Conservation (phyloP, 306 rosid genomes). For the Quercus ilex region DNA sequence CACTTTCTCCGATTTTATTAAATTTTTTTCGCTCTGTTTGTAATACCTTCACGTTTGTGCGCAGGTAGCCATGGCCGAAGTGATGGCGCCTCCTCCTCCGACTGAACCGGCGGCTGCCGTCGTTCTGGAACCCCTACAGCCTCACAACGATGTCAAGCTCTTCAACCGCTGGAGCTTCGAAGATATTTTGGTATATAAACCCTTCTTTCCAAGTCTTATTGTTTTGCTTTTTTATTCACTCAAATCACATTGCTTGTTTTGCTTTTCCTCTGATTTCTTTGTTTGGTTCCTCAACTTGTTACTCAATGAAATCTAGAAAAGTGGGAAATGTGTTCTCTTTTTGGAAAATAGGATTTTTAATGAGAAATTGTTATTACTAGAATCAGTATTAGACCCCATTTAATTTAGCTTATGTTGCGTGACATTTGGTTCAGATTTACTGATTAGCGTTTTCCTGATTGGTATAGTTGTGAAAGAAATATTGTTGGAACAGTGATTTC, state of each 20-base stretch:
- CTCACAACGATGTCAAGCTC: slow-evolving; percentile 54
- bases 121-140: slow-evolving; percentile 29
- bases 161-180: slow-evolving; percentile 75
- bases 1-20: background rate
- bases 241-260: no score
- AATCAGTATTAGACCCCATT: background rate
- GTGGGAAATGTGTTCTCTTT: no score
- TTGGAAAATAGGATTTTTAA: no score
- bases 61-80: slow-evolving; percentile 30
- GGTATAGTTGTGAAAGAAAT: no score
- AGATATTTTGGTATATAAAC: slow-evolving; percentile 41
- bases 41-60: background rate
- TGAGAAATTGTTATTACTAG: no score
- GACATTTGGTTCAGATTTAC: background rate
- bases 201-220: no score
- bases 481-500: no score
- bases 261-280: no score
- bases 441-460: background rate
- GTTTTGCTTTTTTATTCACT: no score
- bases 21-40: no score
- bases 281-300: no score
- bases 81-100: background rate
- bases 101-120: background rate
- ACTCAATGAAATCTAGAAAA: no score
- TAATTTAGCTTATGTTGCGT: background rate